phyloP scores from a whole-genome alignment of 2,329 filamentous ascomycete genomes.

The Malbranchea cinnamomea region DNA sequence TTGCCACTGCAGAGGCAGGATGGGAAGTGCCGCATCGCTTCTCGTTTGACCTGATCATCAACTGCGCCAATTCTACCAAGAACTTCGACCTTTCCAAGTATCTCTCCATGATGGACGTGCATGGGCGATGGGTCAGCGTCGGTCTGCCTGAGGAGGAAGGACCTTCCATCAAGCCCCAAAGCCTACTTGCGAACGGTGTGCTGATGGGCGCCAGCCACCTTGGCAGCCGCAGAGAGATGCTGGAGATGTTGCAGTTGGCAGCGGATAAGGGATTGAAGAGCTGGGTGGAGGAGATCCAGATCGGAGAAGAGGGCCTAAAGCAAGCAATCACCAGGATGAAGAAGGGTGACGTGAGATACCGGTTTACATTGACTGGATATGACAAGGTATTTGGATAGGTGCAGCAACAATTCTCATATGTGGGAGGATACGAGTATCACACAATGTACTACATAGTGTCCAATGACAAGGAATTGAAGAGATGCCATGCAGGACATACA shows the following conservation, averaged over 20 bases:
- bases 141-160: constrained; percentile 66
- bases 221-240: constrained; percentile 53
- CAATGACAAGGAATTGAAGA: no score
- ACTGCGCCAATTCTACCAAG: constrained; percentile 64
- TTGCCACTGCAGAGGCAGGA: constrained; percentile 41
- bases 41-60: constrained; percentile 51
- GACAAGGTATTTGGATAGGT: constrained; percentile 20
- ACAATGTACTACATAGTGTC: no score
- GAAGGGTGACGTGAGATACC: constrained; percentile 56
- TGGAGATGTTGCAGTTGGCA: constrained; percentile 57
- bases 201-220: constrained; percentile 58
- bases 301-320: constrained; percentile 54
- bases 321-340: constrained; percentile 56
- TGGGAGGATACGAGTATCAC: no score
- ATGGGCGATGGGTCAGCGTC: constrained; percentile 66
- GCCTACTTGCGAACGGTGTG: constrained; percentile 58
- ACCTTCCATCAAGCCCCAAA: constrained; percentile 55
- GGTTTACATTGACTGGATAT: constrained; percentile 48
- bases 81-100: constrained; percentile 45
- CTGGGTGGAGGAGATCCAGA: constrained; percentile 56
- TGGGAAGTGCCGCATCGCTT: constrained; percentile 42
- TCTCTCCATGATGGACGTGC: constrained; percentile 65
- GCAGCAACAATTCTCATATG: constrained; percentile 5
- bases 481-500: no score
- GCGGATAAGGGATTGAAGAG: constrained; percentile 54